Percentiles rank a stretch among this genome's conserved stretches.
phyloP scores from a whole-genome alignment of 257 asterid genomes.

The Ehretia macrophylla region DNA sequence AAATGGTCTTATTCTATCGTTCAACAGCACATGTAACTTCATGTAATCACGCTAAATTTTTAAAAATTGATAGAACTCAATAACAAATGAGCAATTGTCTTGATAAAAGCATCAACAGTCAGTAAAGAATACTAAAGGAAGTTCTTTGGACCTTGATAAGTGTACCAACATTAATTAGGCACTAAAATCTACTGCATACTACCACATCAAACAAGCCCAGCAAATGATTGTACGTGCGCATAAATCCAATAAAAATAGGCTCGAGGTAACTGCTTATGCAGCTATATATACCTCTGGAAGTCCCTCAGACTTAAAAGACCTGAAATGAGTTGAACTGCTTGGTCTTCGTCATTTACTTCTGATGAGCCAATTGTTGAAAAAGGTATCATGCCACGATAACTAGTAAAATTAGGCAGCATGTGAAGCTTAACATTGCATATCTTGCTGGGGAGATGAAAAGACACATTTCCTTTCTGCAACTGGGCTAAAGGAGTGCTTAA shows the following conservation, averaged over 20 bases:
- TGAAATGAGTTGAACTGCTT: constrained; percentile 17
- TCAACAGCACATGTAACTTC: no score
- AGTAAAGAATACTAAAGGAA: no score
- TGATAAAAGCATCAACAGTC: no score
- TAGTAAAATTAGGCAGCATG: constrained; percentile 21
- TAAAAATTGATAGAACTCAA: no score
- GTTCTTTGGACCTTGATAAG: no score
- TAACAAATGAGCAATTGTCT: no score
- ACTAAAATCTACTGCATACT: no score
- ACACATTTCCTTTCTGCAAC: constrained; percentile 24
- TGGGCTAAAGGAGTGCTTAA: constrained; percentile 16
- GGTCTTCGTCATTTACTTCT: constrained; percentile 18
- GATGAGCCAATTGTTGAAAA: constrained; percentile 24
- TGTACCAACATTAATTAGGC: no score
- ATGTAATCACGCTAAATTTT: no score
- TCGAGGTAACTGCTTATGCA: not conserved
- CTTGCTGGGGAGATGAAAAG: constrained; percentile 23
- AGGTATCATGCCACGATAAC: constrained; percentile 20
- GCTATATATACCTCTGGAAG: constrained; percentile 40
- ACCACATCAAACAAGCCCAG: not conserved
- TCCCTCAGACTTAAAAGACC: constrained; percentile 20
- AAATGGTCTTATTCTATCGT: no score
- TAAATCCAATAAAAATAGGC: not conserved
- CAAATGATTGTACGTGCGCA: not conserved
- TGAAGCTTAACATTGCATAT: constrained; percentile 33